Evolutionary conservation across 768 basidiomycete species (phyloP).

Genomic region (Naganishia vishniacii): DNA sequence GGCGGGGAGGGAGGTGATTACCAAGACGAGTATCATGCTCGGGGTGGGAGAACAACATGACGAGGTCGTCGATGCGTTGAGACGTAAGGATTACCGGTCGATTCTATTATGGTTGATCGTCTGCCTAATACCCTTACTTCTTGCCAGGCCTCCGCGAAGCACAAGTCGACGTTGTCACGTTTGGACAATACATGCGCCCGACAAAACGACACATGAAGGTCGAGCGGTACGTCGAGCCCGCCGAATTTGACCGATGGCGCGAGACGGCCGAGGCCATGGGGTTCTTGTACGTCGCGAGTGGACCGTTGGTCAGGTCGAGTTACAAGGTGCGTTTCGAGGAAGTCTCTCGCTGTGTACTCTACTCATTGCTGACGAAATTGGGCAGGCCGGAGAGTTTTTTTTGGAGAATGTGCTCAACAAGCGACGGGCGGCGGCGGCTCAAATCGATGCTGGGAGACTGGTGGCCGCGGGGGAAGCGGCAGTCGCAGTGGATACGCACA

Average conservation of each 20-base stretch:
- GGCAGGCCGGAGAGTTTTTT: constrained; percentile 88
- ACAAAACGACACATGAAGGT: constrained; percentile 99
- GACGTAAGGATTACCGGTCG: constrained; percentile 57
- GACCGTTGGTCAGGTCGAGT: constrained; percentile 88
- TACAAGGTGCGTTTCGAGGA: constrained; percentile 77
- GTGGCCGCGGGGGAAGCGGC: constrained; percentile 27
- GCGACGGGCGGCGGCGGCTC: constrained; percentile 33
- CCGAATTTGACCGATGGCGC: constrained; percentile 89
- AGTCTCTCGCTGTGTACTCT: neutral
- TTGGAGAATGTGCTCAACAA: constrained; percentile 71
- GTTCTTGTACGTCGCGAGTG: constrained; percentile 94
- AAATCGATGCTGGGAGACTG: constrained; percentile 34
- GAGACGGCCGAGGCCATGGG: constrained; percentile 83
- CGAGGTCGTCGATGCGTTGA: constrained; percentile 73
- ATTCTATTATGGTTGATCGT: neutral
- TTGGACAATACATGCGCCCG: constrained; percentile 99
- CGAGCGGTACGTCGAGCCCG: constrained; percentile 86
- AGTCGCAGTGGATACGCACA: constrained; percentile 18
- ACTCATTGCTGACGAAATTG: neutral
- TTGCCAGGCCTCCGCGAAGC: constrained; percentile 72
- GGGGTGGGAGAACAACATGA: constrained; percentile 86
- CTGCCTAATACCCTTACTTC: no score
- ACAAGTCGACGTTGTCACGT: constrained; percentile 94
- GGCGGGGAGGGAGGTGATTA: constrained; percentile 59
- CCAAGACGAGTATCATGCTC: constrained; percentile 98